Conservation (phyloP, 1,139 yeast genomes). For the Pichia norvegensis region DNA sequence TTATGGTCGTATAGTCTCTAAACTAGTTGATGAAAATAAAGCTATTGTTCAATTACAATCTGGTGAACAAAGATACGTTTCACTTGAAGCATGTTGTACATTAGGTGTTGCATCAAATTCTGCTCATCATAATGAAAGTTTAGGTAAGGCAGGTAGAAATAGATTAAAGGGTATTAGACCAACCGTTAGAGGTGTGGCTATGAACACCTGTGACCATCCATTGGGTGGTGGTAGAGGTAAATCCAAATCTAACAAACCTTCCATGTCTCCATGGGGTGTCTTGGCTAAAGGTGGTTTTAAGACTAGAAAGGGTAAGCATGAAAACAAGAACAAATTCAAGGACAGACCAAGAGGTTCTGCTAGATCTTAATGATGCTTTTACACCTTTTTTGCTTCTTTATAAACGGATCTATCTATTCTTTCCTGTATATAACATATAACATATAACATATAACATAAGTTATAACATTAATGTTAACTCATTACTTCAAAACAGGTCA, state of each 20-base stretch:
- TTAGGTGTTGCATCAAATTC: conserved; percentile 92
- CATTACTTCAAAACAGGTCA: not conserved
- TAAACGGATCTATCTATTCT: not conserved
- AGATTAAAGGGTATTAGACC: conserved; percentile 94
- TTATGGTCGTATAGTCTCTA: conserved; percentile 80
- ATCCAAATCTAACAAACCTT: conserved; percentile 87
- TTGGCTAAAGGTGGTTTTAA: conserved; percentile 85
- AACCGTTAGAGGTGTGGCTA: conserved; percentile 94
- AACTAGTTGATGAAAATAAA: conserved; percentile 58
- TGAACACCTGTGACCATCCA: conserved; percentile 97
- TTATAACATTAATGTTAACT: too few species aligned
- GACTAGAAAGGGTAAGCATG: conserved; percentile 86
- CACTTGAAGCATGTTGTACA: conserved; percentile 85
- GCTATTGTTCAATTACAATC: conserved; percentile 80
- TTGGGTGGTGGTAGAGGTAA: conserved; percentile 99
- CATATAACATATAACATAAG: not conserved
- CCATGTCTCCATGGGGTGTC: conserved; percentile 96
- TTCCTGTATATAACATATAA: not conserved
- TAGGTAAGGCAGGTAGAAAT: conserved; percentile 97
- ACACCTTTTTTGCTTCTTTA: not conserved
- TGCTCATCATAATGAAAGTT: conserved; percentile 80
- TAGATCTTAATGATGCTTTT: conserved; percentile 12
- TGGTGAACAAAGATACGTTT: conserved; percentile 90
- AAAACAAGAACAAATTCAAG: conserved; percentile 73
- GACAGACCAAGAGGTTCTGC: conserved; percentile 64